Conservation (phyloP, 176 grass and related monocot genomes). For the Tillandsia fasciculata region DNA sequence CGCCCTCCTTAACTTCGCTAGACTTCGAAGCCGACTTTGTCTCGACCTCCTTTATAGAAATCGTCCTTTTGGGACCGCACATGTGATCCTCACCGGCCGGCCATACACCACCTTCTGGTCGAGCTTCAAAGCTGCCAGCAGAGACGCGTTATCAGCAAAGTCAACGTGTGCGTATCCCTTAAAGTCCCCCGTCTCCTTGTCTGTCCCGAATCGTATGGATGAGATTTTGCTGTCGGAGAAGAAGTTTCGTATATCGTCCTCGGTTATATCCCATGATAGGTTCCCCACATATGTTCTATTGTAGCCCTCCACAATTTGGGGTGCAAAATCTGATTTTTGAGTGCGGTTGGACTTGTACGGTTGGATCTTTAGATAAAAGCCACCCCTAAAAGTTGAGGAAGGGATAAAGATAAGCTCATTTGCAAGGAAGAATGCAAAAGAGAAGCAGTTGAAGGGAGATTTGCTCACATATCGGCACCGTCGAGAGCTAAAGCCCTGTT, state of each 20-base stretch:
- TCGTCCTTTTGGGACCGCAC: constrained; percentile 56
- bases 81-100: constrained; percentile 66
- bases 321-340: constrained; percentile 61
- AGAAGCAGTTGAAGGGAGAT: background rate
- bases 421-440: constrained; percentile 9
- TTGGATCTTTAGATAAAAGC: constrained; percentile 88
- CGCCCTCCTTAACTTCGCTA: constrained; percentile 4
- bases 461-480: constrained; percentile 84
- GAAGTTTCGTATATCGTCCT: constrained; percentile 60
- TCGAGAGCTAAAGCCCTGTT: constrained; percentile 73
- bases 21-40: constrained; percentile 2
- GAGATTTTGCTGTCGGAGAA: constrained; percentile 74
- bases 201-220: constrained; percentile 64
- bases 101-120: constrained; percentile 68
- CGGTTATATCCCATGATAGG: constrained; percentile 72
- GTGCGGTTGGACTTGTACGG: constrained; percentile 46
- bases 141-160: constrained; percentile 48
- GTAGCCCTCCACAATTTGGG: constrained; percentile 68
- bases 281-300: constrained; percentile 87
- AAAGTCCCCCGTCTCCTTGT: constrained; percentile 78
- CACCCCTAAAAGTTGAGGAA: constrained; percentile 48
- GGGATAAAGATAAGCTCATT: constrained; percentile 2
- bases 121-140: constrained; percentile 55
- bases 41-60: constrained; percentile 32
- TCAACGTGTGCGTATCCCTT: constrained; percentile 79